Evolutionary conservation across 192 early-diverging fungal genomes (phyloP), one percentile per base, ranked within the genome.

Genomic region (Rhizoclosmatium sp.): DNA sequence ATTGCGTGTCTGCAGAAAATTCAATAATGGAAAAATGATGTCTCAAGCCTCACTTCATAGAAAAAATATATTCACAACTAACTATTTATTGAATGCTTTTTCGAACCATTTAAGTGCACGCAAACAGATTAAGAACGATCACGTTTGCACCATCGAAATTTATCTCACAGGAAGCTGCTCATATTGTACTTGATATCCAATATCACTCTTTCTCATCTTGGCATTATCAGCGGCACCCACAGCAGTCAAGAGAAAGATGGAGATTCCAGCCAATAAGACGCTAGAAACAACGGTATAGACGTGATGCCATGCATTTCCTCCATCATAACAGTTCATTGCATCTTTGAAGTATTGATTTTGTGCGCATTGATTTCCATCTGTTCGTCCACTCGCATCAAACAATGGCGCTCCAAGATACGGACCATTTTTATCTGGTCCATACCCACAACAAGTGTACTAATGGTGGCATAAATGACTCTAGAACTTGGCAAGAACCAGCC

Each of bases 141-240:
- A 31, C 31, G 31, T 31, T 31, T 31, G 31, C 31, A 31, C 31
- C 31, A 31, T 31, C 31, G 31, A 31, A 31, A 31, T 31, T 31
- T 31, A 31, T 31, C 31, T 31, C 31, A 31, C 31, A 31, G 31
- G 31, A 31, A 31, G 31, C 31, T 31, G 31, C 31, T 31, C 31
- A 31, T 31, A 31, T 31, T 31, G 31, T 31, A 75, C 72, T 41
- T 75, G 72, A 49, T 75, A 75, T 46, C 72, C 72, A 45, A 75
- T 44, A 75, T 75, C 72, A 23, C 21, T 23, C 10, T 56, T 40
- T 16, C 72, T 19, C 56, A 49, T 19, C 61, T 62, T 75, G 39
- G 72, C 19, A 4, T 75, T 19, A 45, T 75, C 72, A 7, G 72
- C 72, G 10, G 72, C 72, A 7, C 72, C 72, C 44, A 75, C 62